phyloP scores from a whole-genome alignment of 2,329 filamentous ascomycete species.

The Trichoderma sp. region DNA sequence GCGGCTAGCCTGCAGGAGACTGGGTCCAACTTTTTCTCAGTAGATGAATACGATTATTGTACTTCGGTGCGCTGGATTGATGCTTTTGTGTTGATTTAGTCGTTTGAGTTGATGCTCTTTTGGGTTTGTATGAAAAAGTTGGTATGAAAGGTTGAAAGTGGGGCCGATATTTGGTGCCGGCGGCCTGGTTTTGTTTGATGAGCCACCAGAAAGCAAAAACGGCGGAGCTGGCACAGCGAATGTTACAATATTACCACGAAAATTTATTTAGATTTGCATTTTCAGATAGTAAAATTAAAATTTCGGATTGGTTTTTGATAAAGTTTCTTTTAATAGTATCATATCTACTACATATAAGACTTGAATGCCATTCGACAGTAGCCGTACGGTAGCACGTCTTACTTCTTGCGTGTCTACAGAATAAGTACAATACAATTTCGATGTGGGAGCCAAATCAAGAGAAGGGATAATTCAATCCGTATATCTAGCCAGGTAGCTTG shows the following conservation, averaged over 20 bases:
- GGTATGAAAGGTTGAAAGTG: constrained; percentile 27
- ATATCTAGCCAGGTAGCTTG: neutral
- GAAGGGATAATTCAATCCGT: neutral
- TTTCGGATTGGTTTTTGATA: no score
- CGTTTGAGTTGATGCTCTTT: constrained; percentile 1
- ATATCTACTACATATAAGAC: neutral
- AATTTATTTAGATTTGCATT: neutral
- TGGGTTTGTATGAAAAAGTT: constrained; percentile 14
- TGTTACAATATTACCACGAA: neutral
- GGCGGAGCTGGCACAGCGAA: neutral
- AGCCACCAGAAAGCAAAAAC: neutral
- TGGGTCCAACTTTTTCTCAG: neutral
- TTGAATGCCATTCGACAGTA: neutral
- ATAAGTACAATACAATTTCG: neutral
- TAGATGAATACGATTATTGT: neutral
- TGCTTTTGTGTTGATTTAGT: neutral
- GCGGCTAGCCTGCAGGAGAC: neutral
- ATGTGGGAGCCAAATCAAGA: neutral
- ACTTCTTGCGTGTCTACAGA: neutral
- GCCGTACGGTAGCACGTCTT: neutral
- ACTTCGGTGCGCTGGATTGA: neutral
- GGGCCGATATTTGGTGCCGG: constrained; percentile 23
- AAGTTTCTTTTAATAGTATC: neutral
- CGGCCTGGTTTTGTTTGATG: neutral
- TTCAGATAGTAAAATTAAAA: no score